Base-by-base conservation (phyloP, 768 basidiomycete species). In the Cystofilobasidium ferigula region DNA sequence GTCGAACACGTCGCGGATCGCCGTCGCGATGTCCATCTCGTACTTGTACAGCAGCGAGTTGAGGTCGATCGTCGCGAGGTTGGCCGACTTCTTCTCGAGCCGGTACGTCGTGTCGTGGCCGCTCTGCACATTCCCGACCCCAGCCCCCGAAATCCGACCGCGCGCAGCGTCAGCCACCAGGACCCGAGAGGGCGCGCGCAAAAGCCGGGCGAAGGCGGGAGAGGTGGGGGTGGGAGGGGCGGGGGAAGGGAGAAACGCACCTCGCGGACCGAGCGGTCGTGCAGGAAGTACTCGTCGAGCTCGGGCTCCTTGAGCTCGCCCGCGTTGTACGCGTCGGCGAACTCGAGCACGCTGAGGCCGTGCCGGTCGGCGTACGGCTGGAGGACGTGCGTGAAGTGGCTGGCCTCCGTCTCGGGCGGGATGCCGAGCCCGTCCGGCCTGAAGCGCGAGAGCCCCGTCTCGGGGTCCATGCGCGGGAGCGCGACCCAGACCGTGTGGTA, bases 401-500 rank as follows among this genome's bases (percentile, higher is more conserved):
- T 87, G 2, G 95, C 95, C 76, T 99, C 95, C 0, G 95, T 99
- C 79, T 99, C 95, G 0, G 95, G 95, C 16, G 94, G 95, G 66
- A 99, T 95, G 34, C 95, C 95, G 13, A 90, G 74, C 18, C 95
- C 95, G 68, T 87, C 89, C 12, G 94, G 94, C 34, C 93, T 85
- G 78, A 86, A 99, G 57, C 95, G 85, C 0, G 93, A 95, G 20
- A 99, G 82, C 30, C 95, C 94, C 20, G 92, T 91, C 77, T 88
- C 88, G 53, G 86, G 85, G 76, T 99, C 93, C 71, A 98, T 86
- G 28, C 95, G 87, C 32, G 94, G 95, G 73, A 87, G 85, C 1
- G 89, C 86, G 69, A 93, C 86, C 95, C 95, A 99, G 70, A 98
- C 84, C 47, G 88, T 89, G 78, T 99, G 94, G 75, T 99, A 99